Conservation (phyloP, 352 stramenopile genomes). For the Blastocystis sp. region DNA sequence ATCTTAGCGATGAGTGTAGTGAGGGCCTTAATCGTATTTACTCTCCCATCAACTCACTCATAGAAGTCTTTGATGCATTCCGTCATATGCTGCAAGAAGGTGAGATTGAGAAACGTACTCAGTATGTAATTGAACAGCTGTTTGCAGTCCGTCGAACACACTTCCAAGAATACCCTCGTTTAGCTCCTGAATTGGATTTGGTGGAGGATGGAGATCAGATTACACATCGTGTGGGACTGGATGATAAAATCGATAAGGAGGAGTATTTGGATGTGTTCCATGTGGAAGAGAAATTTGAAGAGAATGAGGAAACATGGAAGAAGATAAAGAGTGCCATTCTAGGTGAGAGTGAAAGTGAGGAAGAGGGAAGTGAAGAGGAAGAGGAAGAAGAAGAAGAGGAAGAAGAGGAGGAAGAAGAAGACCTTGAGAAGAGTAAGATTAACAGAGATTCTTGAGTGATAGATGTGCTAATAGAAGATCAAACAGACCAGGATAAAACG, state of each 20-base stretch:
- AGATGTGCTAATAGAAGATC: slow-evolving; percentile 80
- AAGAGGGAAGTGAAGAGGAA: slow-evolving; percentile 70
- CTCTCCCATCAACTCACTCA: background rate
- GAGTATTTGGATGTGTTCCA: slow-evolving; percentile 89
- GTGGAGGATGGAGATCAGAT: slow-evolving; percentile 97
- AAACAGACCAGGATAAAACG: slow-evolving; percentile 91
- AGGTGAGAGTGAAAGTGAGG: slow-evolving; percentile 73
- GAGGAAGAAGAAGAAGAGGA: slow-evolving; percentile 70
- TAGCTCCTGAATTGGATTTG: slow-evolving; percentile 88
- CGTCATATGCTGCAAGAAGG: slow-evolving; percentile 90
- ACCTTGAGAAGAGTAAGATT: slow-evolving; percentile 36
- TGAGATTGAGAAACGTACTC: slow-evolving; percentile 88
- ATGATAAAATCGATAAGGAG: slow-evolving; percentile 88
- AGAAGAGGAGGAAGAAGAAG: slow-evolving; percentile 67
- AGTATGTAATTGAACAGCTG: slow-evolving; percentile 94
- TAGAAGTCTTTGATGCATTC: slow-evolving; percentile 90
- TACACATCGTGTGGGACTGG: slow-evolving; percentile 88
- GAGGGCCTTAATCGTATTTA: slow-evolving; percentile 65
- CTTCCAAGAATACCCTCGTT: slow-evolving; percentile 82
- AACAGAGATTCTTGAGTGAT: background rate
- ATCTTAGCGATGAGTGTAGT: slow-evolving; percentile 75
- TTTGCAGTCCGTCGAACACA: slow-evolving; percentile 87
- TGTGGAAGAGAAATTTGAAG: slow-evolving; percentile 84
- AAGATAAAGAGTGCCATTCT: slow-evolving; percentile 91
- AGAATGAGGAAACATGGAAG: slow-evolving; percentile 89